A percentile compares a stretch with the other conserved stretches of the same genome.
phyloP scores from a whole-genome alignment of 1,284 basidiomycete species.

The Melampsora americana region DNA sequence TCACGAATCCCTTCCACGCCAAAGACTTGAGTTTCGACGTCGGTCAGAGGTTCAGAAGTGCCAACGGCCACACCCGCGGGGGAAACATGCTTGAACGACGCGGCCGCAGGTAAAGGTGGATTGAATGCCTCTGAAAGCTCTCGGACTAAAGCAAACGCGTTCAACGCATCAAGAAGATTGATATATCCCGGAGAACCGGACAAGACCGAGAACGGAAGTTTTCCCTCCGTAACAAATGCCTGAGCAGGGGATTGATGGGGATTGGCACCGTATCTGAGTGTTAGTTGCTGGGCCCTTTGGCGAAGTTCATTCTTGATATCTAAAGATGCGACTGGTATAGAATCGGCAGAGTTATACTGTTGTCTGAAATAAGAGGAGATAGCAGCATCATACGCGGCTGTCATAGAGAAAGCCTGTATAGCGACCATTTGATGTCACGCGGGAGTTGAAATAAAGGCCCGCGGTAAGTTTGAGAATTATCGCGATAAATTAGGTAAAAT shows the following conservation, averaged over 20 bases:
- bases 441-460: neutral
- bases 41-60: slow-evolving; percentile 66
- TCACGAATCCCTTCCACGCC: slow-evolving; percentile 90
- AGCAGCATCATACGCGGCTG: slow-evolving; percentile 87
- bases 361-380: slow-evolving; percentile 96
- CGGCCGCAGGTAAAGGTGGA: slow-evolving; percentile 77
- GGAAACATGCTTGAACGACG: slow-evolving; percentile 99
- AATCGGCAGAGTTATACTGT: slow-evolving; percentile 80
- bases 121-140: slow-evolving; percentile 76
- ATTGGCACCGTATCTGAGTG: slow-evolving; percentile 93
- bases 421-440: too few species aligned
- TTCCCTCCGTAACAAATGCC: slow-evolving; percentile 84
- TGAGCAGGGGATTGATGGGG: slow-evolving; percentile 99
- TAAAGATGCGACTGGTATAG: slow-evolving; percentile 57
- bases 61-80: slow-evolving; percentile 95
- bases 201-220: slow-evolving; percentile 74
- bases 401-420: slow-evolving; percentile 81
- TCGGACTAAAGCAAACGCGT: slow-evolving; percentile 93
- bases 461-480: neutral
- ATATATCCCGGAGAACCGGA: slow-evolving; percentile 97
- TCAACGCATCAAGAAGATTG: slow-evolving; percentile 96
- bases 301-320: slow-evolving; percentile 63
- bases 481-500: neutral
- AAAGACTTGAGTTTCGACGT: slow-evolving; percentile 87
- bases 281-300: slow-evolving; percentile 71